A percentile compares a stretch with the other conserved stretches of the same genome.
These are phyloP conservation scores for Monosporascus sp. DNA, from an alignment of 2,329 filamentous ascomycete species.

Conservation along the genomic window DNA sequence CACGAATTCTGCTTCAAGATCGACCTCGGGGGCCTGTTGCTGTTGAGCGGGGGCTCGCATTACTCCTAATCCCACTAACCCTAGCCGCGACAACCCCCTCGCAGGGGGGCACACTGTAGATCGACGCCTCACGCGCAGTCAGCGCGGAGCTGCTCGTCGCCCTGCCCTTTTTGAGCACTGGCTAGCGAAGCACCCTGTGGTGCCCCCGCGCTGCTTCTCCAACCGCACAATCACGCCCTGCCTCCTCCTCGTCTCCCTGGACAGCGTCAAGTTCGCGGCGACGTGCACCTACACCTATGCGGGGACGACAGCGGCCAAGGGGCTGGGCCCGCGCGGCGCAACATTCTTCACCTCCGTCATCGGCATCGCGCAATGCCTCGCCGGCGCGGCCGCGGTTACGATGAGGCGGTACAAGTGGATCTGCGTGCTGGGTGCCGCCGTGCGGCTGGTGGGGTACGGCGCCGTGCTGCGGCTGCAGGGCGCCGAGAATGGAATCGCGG, in stretches of 20 bases:
- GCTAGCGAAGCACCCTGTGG: constrained; percentile 36
- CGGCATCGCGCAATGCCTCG: constrained; percentile 36
- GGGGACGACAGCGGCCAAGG: constrained; percentile 38
- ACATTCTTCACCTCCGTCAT: constrained; percentile 35
- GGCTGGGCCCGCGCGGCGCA: constrained; percentile 32
- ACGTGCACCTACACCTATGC: constrained; percentile 44
- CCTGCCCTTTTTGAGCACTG: constrained; percentile 41
- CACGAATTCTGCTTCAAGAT: constrained; percentile 32
- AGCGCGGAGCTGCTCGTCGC: constrained; percentile 34
- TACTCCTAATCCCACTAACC: constrained; percentile 42
- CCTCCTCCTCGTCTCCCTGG: constrained; percentile 33
- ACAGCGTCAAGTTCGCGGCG: constrained; percentile 36
- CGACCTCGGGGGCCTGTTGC: constrained; percentile 35
- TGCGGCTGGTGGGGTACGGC: too few relatives aligned
- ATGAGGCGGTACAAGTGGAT: constrained; percentile 42
- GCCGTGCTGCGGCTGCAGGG: constrained; percentile 39
- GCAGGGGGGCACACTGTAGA: constrained; percentile 40
- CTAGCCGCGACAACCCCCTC: constrained; percentile 34
- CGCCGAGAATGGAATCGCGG: constrained; percentile 35
- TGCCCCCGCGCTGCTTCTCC: constrained; percentile 40
- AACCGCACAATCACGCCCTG: constrained; percentile 36
- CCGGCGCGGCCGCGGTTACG: constrained; percentile 36
- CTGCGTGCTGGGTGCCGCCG: constrained; percentile 35
- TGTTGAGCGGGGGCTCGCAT: constrained; percentile 43
- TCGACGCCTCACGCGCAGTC: constrained; percentile 37